Evolutionary conservation across 331 rosid genomes (phyloP).

Genomic region (Prunus yedoensis): DNA sequence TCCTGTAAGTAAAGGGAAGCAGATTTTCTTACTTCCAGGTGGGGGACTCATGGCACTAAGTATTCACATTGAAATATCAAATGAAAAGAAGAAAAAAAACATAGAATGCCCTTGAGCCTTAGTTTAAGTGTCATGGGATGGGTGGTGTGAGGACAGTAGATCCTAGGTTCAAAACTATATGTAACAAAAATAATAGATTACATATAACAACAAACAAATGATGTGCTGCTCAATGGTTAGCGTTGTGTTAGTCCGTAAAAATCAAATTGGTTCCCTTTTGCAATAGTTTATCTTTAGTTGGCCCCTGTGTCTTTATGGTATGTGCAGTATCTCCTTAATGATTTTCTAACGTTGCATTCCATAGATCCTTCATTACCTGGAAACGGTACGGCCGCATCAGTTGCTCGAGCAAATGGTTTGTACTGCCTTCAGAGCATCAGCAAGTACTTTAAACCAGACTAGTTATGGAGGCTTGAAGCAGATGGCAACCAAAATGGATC

Average conservation of each 20-base stretch:
- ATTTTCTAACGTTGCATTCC: slow-evolving; percentile 24
- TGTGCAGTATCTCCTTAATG: slow-evolving; percentile 4
- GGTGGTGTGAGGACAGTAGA: not conserved
- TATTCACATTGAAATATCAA: not conserved
- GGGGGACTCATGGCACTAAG: not conserved
- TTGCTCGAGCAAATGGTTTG: slow-evolving; percentile 92
- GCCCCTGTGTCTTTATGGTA: not conserved
- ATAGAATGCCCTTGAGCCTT: not conserved
- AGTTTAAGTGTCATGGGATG: not conserved
- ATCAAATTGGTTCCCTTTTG: not conserved
- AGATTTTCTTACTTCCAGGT: not conserved
- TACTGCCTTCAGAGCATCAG: slow-evolving; percentile 84
- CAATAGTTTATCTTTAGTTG: not conserved
- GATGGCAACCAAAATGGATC: slow-evolving; percentile 73
- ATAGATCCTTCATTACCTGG: slow-evolving; percentile 91
- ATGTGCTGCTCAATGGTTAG: not conserved
- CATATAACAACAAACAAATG: not conserved
- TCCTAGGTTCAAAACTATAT: not conserved
- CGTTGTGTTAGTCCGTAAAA: not conserved
- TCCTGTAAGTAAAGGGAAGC: not conserved
- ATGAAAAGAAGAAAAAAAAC: not conserved
- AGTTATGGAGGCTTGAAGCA: slow-evolving; percentile 71
- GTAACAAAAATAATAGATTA: not conserved
- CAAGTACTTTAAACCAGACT: slow-evolving; percentile 68
- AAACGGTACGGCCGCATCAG: slow-evolving; percentile 74